phyloP scores from a whole-genome alignment of 208 protist species.

The Naegleria lovaniensis region DNA sequence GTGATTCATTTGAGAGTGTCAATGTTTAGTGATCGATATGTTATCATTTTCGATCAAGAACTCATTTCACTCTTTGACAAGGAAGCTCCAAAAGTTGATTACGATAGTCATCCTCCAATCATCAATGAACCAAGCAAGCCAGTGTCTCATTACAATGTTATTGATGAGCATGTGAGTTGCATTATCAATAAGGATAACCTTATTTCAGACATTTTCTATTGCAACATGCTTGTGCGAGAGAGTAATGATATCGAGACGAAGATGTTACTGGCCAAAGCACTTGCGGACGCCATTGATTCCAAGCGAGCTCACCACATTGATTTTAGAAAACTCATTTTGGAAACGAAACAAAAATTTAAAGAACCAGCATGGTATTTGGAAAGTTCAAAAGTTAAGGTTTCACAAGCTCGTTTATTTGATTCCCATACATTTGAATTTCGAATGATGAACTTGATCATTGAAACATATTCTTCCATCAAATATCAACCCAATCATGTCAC shows the following conservation, averaged over 20 bases:
- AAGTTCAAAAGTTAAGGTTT: background rate
- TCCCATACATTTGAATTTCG: background rate
- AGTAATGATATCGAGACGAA: background rate
- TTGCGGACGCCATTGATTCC: background rate
- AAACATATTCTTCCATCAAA: background rate
- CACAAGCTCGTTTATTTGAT: background rate
- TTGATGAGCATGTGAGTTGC: background rate
- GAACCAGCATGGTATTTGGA: background rate
- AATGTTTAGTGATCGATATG: background rate
- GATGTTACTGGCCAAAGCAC: background rate
- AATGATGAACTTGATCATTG: background rate
- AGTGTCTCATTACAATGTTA: too few relatives aligned
- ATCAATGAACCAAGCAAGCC: background rate
- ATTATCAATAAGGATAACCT: background rate
- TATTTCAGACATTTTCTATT: background rate
- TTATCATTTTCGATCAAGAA: background rate
- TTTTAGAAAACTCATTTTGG: background rate
- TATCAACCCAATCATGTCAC: background rate
- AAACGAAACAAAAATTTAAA: background rate
- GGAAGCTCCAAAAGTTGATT: background rate
- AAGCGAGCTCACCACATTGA: background rate
- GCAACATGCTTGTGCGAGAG: background rate
- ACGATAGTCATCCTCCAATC: background rate
- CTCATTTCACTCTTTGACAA: background rate
- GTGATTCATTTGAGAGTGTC: background rate